Percentiles rank a stretch among this genome's conserved stretches.
Evolutionary conservation across 305 asterid genomes (phyloP).

Genomic region (Fraxinus angustifolia): DNA sequence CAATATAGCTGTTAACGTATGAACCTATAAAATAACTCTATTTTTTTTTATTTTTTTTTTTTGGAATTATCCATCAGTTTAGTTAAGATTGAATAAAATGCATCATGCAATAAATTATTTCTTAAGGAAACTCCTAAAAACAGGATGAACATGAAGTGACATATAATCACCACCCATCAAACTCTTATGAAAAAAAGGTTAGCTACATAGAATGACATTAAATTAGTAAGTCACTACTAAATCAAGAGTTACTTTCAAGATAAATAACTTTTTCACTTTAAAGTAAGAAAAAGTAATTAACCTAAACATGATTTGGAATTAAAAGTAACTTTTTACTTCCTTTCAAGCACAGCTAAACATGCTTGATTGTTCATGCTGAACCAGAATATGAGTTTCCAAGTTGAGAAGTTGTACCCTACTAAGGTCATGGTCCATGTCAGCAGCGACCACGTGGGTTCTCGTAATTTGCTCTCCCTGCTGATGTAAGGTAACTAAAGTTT

Average conservation of each 20-base stretch:
- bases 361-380: not conserved
- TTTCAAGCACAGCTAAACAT: not conserved
- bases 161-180: not conserved
- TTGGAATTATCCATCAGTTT: not conserved
- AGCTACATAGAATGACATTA: not conserved
- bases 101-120: not conserved
- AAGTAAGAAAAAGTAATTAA: not conserved
- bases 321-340: not conserved
- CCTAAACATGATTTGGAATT: not conserved
- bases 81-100: not conserved
- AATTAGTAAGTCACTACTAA: not conserved
- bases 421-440: conserved; percentile 84
- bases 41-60: too few relatives aligned
- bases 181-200: not conserved
- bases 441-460: conserved; percentile 69
- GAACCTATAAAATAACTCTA: not conserved
- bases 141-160: not conserved
- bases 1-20: not conserved
- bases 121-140: not conserved
- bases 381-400: conserved; percentile 7
- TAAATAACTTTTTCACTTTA: not conserved
- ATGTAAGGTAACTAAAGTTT: conserved; percentile 72
- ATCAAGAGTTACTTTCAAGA: not conserved
- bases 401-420: conserved; percentile 65
- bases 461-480: conserved; percentile 95